A percentile compares a stretch with the other conserved stretches of the same genome.
These are phyloP conservation scores for Erodium chrysanthum DNA, from an alignment of 441 rosid species.

Conservation along the genomic window DNA sequence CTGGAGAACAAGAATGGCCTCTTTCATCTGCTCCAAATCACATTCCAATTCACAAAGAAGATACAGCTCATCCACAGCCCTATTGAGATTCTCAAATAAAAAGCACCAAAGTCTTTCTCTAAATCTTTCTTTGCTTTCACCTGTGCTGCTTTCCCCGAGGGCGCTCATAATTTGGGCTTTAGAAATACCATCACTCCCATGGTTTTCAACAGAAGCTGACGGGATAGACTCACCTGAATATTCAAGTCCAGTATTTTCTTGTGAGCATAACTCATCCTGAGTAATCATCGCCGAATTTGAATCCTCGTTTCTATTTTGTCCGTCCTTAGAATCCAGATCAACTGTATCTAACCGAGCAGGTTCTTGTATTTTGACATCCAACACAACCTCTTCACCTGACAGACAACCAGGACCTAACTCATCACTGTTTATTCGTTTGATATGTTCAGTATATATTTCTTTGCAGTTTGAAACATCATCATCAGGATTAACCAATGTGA, in stretches of 20 bases:
- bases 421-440: conserved; percentile 18
- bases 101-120: conserved; percentile 77
- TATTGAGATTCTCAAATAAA: conserved; percentile 71
- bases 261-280: conserved; percentile 23
- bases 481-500: conserved; percentile 17
- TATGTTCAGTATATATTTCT: conserved; percentile 18
- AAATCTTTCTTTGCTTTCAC: conserved; percentile 74
- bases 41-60: conserved; percentile 76
- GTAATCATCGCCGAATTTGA: conserved; percentile 15
- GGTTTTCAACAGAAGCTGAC: conserved; percentile 20
- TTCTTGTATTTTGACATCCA: conserved; percentile 21
- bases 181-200: conserved; percentile 15
- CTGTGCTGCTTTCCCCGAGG: conserved; percentile 35
- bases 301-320: conserved; percentile 17
- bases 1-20: conserved; percentile 71
- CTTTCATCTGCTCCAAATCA: conserved; percentile 66
- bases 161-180: conserved; percentile 28
- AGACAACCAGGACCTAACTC: conserved; percentile 14
- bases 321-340: conserved; percentile 20
- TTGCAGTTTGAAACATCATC: conserved; percentile 23
- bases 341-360: conserved; percentile 20
- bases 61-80: conserved; percentile 78
- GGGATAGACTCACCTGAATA: conserved; percentile 20
- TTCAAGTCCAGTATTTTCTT: conserved; percentile 26
- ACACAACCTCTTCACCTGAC: conserved; percentile 25